Base-by-base conservation (phyloP, 805 yeast genomes). In the Naumovozyma castellii region DNA sequence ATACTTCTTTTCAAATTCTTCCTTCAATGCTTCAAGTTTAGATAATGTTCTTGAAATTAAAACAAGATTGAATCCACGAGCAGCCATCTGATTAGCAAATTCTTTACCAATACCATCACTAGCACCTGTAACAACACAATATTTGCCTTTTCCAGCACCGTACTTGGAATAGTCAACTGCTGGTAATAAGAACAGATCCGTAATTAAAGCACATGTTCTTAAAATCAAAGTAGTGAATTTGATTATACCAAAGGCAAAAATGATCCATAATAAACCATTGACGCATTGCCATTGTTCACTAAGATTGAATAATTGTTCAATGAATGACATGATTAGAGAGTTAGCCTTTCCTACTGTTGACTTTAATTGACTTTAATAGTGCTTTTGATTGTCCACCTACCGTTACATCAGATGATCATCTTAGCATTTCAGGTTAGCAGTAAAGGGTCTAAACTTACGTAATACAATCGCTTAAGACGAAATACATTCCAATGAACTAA, bases 71-170 rank as follows among this genome's bases (percentile, higher is more conserved):
- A 88, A 81, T 2, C 95, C 95, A 48, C 73, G 78, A 39, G 71
- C 62, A 10, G 97, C 98, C 62, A 92, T 72, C 65, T 90, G 97
- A 18, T 65, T 56, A 2, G 96, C 80, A 57, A 75, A 92, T 61
- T 92, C 95, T 59, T 88, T 86, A 42, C 98, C 98, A 55, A 92
- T 82, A 28, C 98, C 98, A 59, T 92, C 97, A 36, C 97, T 85
- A 3, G 97, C 94, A 43, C 98, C 98, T 5, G 98, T 92, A 14
- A 92, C 75, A 25, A 92, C 83, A n/a, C 97, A 96, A 90, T 96
- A 92, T 32, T 74, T 69, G 19, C 81, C 82, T 15, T 50, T 50
- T 37, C 65, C 62, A 19, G 90, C 81, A n/a, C 96, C 95, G 55
- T 87, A 87, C 57, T 76, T 78, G 32, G 59, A 54, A 53, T 72